Base-by-base conservation (phyloP, 345 rosid species). In the Acer saccharum region DNA sequence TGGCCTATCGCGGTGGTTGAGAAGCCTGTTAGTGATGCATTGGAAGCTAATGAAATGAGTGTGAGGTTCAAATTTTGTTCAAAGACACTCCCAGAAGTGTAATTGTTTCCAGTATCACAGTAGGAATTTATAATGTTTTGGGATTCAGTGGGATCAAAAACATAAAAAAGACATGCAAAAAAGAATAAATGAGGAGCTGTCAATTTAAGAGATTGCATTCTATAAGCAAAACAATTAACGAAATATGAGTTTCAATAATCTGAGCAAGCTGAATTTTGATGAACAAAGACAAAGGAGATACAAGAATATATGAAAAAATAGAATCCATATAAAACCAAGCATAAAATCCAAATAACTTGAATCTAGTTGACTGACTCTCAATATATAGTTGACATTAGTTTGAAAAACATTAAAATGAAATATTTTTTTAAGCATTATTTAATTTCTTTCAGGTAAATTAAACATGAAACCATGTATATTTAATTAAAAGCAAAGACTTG, bases 21-120 rank as follows among this genome's bases (percentile, higher is more conserved):
- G 9, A 80, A 78, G 41, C 83, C 77, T 2, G 70, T 69, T 44
- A 16, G 7, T 13, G 85, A 79, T 78, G 82, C 84, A 72, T 82
- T 76, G 18, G 79, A 58, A 23, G 78, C 77, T 5, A 82, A 67
- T n/a, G 79, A 82, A 69, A 27, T 43, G 1, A 82, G 73, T 4
- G 84, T 65, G 17, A 58, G 69, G 69, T 84, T 78, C 41, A 82
- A 50, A 58, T 82, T 80, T 69, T 11, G 64, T 48, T 75, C 60
- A 55, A 65, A 86, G 25, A 46, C 32, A 65, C 81, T 69, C 21
- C 82, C 83, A 0, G 73, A 58, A 46, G 81, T 82, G 81, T 77
- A 76, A 79, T 76, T 82, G 43, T 9, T 63, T 4, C 71, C 17
- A 27, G 44, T 39, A 69, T 41, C 23, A 74, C 87, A 84, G 16